Percentiles rank a stretch among this genome's conserved stretches.
Conservation (phyloP, 2,329 filamentous ascomycete genomes). For the Colletotrichum tamarilloi region DNA sequence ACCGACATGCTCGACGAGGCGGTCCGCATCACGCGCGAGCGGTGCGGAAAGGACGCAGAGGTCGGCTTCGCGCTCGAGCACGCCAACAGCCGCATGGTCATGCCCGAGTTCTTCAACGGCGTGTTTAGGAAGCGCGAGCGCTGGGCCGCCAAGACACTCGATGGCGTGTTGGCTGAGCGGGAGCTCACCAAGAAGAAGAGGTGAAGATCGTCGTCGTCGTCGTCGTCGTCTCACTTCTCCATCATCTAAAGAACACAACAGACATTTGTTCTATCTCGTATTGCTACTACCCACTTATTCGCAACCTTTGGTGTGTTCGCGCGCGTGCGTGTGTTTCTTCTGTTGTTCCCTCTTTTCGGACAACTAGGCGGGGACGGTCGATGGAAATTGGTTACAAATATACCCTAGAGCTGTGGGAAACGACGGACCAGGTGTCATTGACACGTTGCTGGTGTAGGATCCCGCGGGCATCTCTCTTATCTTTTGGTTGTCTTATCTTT, state of each 20-base stretch:
- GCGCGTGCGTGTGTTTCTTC: background rate
- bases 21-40: conserved; percentile 73
- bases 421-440: background rate
- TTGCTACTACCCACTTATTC: background rate
- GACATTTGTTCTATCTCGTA: background rate
- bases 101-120: conserved; percentile 72
- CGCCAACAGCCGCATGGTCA: conserved; percentile 75
- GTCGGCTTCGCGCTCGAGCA: conserved; percentile 82
- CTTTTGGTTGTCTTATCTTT: background rate
- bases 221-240: too few species aligned
- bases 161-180: conserved; percentile 61
- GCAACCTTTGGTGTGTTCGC: background rate
- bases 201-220: conserved; percentile 41
- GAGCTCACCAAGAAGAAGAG: conserved; percentile 59
- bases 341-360: background rate
- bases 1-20: conserved; percentile 78
- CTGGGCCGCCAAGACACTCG: conserved; percentile 64
- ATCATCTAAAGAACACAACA: background rate
- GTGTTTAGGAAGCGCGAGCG: conserved; percentile 69
- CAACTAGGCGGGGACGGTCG: background rate
- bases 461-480: background rate
- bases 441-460: background rate
- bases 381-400: background rate
- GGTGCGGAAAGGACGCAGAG: conserved; percentile 74
- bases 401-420: background rate